Base-by-base conservation (phyloP, 2,329 filamentous ascomycete species). In the Ophiobolus disseminans region DNA sequence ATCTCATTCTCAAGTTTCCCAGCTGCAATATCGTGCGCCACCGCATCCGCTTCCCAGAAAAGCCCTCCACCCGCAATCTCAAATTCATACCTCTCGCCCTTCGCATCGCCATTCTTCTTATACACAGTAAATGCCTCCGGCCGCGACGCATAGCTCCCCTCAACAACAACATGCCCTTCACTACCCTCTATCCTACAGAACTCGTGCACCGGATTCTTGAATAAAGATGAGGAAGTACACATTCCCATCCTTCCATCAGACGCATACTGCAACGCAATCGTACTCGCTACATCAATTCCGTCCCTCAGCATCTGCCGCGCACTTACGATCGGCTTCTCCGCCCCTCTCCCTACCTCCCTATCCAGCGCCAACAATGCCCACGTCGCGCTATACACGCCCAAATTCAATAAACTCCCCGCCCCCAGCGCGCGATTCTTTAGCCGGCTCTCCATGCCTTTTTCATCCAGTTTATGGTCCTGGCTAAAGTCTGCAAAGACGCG, bases 41-140 rank as follows among this genome's bases (percentile, higher is more conserved):
- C 86, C 75, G 89, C 88, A 71, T 90, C 88, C 3, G 88, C 88
- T 70, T 91, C 87, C 86, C 86, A 91, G 75, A 88, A 91, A 87
- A 93, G 91, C 38, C 89, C 90, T 57, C 88, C 85, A 10, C 89
- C 90, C 57, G 75, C 65, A 11, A 64, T 64, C 20, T 71, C 65
- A 41, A 78, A 77, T 1, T 73, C 65, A 28, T 72, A 72, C 23
- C 62, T 71, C 60, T 74, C 68, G 7, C 53, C 31, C 13, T 66
- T 45, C n/a, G 20, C 11, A 11, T 17, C 22, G 20, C 62, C 62
- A 2, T 64, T 60, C 4, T 62, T n/a, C n/a, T n/a, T n/a, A n/a
- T n/a, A n/a, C n/a, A 41, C 16, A 57, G 20, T 7, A 43, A 57
- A 57, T 6, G 47, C 32, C 3, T 26, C 39, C 6, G 54, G 51